A percentile compares a stretch with the other conserved stretches of the same genome.
phyloP scores from a whole-genome alignment of 2,329 filamentous ascomycete species.

The Claviceps digitariae region DNA sequence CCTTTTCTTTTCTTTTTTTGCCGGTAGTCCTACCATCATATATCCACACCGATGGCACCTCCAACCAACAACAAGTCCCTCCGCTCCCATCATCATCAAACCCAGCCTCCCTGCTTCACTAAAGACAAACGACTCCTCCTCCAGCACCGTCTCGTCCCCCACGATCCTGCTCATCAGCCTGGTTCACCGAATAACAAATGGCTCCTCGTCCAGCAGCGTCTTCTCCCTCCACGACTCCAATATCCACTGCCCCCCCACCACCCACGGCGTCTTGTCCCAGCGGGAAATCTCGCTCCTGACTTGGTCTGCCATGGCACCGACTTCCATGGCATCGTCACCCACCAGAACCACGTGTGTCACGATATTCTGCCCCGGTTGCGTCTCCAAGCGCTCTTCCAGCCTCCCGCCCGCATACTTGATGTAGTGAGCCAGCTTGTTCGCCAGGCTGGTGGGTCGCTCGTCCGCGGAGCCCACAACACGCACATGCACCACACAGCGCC shows the following conservation, averaged over 20 bases:
- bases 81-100: too few relatives aligned
- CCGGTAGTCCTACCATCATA: too few relatives aligned
- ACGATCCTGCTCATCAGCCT: too few relatives aligned
- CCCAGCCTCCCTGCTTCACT: too few relatives aligned
- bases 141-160: background rate
- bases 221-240: constrained; percentile 66
- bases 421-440: constrained; percentile 37
- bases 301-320: constrained; percentile 23
- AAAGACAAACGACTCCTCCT: too few relatives aligned
- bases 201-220: constrained; percentile 70
- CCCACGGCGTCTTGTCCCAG: constrained; percentile 44
- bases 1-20: too few relatives aligned
- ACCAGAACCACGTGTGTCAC: constrained; percentile 61
- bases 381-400: constrained; percentile 34
- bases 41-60: too few relatives aligned
- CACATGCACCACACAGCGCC: constrained; percentile 30
- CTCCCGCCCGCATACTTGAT: constrained; percentile 57
- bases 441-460: constrained; percentile 21
- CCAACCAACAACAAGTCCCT: too few relatives aligned
- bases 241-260: constrained; percentile 62
- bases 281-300: constrained; percentile 32
- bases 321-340: constrained; percentile 24
- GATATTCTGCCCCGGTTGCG: constrained; percentile 12
- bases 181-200: constrained; percentile 23
- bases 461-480: constrained; percentile 11